A percentile compares a stretch with the other conserved stretches of the same genome.
Evolutionary conservation across 352 stramenopile genomes (phyloP).

Genomic region (Globisporangium uncinulatum): DNA sequence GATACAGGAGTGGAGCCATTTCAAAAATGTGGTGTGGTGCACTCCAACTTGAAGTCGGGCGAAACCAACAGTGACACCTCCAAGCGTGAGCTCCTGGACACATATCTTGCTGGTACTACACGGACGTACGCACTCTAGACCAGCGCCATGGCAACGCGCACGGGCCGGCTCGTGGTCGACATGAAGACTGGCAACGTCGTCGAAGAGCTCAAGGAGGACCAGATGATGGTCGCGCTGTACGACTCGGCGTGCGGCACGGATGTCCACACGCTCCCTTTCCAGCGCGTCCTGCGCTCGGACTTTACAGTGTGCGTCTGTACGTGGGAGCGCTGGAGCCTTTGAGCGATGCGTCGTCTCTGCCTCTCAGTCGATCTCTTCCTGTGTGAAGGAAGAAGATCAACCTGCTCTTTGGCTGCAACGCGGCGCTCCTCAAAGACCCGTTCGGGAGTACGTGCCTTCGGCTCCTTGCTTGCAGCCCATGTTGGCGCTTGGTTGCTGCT

Average conservation of each 20-base stretch:
- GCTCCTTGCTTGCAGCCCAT: not conserved
- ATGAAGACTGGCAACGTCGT: conserved; percentile 51
- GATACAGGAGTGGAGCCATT: not conserved
- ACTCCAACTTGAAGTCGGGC: no score
- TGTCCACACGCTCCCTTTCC: conserved; percentile 32
- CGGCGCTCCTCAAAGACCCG: conserved; percentile 50
- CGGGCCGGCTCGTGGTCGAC: conserved; percentile 50
- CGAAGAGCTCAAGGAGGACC: conserved; percentile 62
- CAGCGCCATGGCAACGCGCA: conserved; percentile 41
- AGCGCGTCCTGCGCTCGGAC: conserved; percentile 41
- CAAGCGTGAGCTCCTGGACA: no score
- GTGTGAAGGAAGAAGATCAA: conserved; percentile 42
- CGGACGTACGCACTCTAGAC: not conserved
- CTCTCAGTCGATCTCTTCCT: not conserved
- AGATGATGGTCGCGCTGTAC: conserved; percentile 55
- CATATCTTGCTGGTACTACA: not conserved
- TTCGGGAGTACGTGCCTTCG: conserved; percentile 41
- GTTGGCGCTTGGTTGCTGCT: not conserved
- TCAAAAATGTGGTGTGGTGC: not conserved
- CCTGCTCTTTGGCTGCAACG: conserved; percentile 57
- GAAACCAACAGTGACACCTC: no score
- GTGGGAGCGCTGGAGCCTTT: not conserved
- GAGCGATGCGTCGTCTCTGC: not conserved
- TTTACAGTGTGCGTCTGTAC: conserved; percentile 41
- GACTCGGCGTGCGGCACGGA: conserved; percentile 31